These are phyloP conservation scores for Starmera caribaea DNA, from an alignment of 805 yeast genomes.

Conservation along the genomic window DNA sequence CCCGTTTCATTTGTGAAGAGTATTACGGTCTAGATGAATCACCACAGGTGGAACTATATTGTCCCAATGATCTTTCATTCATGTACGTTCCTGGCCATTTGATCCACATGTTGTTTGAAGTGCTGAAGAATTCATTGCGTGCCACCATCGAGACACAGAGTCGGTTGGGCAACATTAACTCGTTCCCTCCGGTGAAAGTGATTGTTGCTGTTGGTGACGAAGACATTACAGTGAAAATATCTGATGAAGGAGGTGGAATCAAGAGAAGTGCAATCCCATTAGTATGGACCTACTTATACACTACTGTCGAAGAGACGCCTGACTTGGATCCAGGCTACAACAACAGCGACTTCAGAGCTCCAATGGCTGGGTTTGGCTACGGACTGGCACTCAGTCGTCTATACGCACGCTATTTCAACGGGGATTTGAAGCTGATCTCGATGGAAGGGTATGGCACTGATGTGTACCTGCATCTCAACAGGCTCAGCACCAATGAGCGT, in stretches of 20 bases:
- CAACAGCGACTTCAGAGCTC: constrained; percentile 68
- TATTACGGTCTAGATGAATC: constrained; percentile 83
- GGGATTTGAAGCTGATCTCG: constrained; percentile 75
- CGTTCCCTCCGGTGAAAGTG: constrained; percentile 76
- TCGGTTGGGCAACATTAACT: constrained; percentile 6
- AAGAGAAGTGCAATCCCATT: constrained; percentile 75
- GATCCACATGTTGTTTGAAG: constrained; percentile 85
- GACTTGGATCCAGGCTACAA: constrained; percentile 30
- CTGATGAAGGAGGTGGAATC: constrained; percentile 93
- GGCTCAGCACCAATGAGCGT: constrained; percentile 71
- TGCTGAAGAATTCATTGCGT: constrained; percentile 74
- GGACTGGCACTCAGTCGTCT: constrained; percentile 81
- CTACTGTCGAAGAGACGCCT: constrained; percentile 73
- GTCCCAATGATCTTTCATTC: constrained; percentile 55
- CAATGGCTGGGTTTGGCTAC: constrained; percentile 92
- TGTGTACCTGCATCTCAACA: constrained; percentile 76
- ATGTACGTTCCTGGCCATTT: constrained; percentile 93
- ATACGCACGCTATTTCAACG: constrained; percentile 86
- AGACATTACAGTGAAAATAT: constrained; percentile 82
- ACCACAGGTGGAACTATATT: constrained; percentile 71
- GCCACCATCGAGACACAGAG: constrained; percentile 70
- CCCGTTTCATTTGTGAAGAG: constrained; percentile 84
- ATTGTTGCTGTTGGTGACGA: constrained; percentile 84
- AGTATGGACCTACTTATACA: constrained; percentile 87
- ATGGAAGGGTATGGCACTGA: constrained; percentile 97